Conservation (phyloP, 495 filamentous ascomycete genomes). For the Penicillium herquei region DNA sequence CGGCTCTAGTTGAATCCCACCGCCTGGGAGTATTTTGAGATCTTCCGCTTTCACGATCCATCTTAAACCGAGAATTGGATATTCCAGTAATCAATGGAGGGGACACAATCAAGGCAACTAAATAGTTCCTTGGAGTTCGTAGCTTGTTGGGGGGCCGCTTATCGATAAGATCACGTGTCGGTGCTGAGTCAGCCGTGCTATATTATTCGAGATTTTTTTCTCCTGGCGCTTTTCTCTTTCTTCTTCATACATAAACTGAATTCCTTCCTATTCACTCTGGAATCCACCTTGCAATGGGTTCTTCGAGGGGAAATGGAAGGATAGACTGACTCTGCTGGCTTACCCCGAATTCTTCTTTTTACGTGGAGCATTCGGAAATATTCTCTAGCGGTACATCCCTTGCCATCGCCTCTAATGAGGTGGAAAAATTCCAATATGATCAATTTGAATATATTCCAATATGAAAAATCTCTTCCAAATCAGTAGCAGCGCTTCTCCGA, state of each 20-base stretch:
- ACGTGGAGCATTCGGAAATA: slow-evolving; percentile 54
- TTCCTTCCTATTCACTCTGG: slow-evolving; percentile 50
- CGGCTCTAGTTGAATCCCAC: slow-evolving; percentile 37
- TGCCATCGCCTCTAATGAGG: background rate
- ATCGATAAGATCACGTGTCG: slow-evolving; percentile 43
- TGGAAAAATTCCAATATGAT: too few species aligned
- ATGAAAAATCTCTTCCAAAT: too few species aligned
- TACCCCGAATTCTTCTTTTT: slow-evolving; percentile 49
- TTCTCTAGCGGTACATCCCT: slow-evolving; percentile 42
- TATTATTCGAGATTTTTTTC: slow-evolving; percentile 23
- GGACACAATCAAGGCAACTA: background rate
- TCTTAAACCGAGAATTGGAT: too few species aligned
- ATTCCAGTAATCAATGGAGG: too few species aligned
- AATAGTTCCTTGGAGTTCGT: too few species aligned
- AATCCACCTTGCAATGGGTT: slow-evolving; percentile 41
- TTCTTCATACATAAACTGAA: slow-evolving; percentile 44
- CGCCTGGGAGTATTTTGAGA: slow-evolving; percentile 17
- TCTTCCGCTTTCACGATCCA: background rate
- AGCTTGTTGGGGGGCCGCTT: slow-evolving; percentile 15
- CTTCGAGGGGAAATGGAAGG: slow-evolving; percentile 52
- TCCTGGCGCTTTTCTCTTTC: slow-evolving; percentile 31
- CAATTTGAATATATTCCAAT: too few species aligned
- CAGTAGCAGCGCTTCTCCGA: too few species aligned
- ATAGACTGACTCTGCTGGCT: slow-evolving; percentile 46
- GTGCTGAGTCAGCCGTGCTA: slow-evolving; percentile 9